A percentile compares a stretch with the other conserved stretches of the same genome.
Evolutionary conservation across 2,329 filamentous ascomycete genomes (phyloP).

Genomic region (Penicillium verrucosum): DNA sequence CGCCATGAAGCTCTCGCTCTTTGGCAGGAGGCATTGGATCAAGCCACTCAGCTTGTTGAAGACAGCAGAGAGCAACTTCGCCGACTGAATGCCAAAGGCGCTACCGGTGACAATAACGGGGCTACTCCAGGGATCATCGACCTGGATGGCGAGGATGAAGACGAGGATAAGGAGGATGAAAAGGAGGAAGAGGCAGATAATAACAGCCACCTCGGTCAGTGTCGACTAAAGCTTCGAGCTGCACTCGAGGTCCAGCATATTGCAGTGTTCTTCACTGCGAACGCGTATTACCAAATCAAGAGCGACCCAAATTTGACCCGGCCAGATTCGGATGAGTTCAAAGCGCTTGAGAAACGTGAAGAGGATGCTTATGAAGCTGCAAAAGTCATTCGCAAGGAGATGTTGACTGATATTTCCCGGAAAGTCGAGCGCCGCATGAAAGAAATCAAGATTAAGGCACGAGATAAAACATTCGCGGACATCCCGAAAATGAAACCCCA

Average conservation of each 20-base stretch:
- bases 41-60: slow-evolving; percentile 50
- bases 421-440: slow-evolving; percentile 65
- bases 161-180: slow-evolving; percentile 38
- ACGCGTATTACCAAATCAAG: slow-evolving; percentile 80
- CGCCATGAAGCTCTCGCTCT: slow-evolving; percentile 66
- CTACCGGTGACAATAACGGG: slow-evolving; percentile 19
- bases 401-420: slow-evolving; percentile 58
- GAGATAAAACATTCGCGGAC: slow-evolving; percentile 56
- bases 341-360: slow-evolving; percentile 66
- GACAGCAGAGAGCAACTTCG: slow-evolving; percentile 64
- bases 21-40: slow-evolving; percentile 60
- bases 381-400: slow-evolving; percentile 72
- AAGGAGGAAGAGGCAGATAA: slow-evolving; percentile 41
- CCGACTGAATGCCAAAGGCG: slow-evolving; percentile 26
- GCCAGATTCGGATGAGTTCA: slow-evolving; percentile 65
- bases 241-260: slow-evolving; percentile 78
- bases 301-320: slow-evolving; percentile 61
- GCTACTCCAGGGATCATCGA: slow-evolving; percentile 15
- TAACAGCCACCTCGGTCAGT: slow-evolving; percentile 52
- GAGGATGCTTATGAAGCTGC: slow-evolving; percentile 71
- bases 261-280: slow-evolving; percentile 80
- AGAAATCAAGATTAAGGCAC: slow-evolving; percentile 54
- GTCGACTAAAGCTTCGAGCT: slow-evolving; percentile 64
- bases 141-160: slow-evolving; percentile 36
- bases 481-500: slow-evolving; percentile 60